Evolutionary conservation across 2,329 filamentous ascomycete species (phyloP), one percentile per base, ranked within the genome.

Genomic region (Penicillium brasilianum): DNA sequence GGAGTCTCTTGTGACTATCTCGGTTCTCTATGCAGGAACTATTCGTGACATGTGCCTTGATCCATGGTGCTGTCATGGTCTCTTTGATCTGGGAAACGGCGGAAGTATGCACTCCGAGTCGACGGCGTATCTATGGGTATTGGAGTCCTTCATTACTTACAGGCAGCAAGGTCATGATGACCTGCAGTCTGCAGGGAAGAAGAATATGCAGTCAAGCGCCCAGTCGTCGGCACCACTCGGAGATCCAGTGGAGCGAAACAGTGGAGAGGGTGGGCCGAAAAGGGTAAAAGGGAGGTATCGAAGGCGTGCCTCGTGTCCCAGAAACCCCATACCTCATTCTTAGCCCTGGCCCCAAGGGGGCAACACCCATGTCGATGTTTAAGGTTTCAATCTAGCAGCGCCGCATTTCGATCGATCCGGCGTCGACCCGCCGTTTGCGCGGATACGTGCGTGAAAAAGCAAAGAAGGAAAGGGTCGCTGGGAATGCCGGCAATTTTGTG

Each of bases 181-280:
- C 57, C 63, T 62, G 65, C 63, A 66, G 59, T 13, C 63, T 68
- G 66, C 65, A 69, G 63, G 63, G 62, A 66, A 66, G 44, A 13
- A 63, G 53, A 65, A 63, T 65, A 59, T 50, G 41, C 58, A 25
- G 39, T 14, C 62, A 60, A 57, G 34, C 16, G 18, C 60, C 64
- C 60, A 64, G 68, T 62, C 63, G 64, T 62, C 32, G 37, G 56
- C 57, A 53, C 58, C 57, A 64, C 60, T 65, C 14, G 60, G 60
- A 60, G 30, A 53, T 57, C 56, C 55, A 59, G 64, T 66, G 62
- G 64, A 62, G 54, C 10, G 20, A 11, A 39, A 37, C n/a, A 57
- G 58, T 60, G 55, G 58, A 41, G 55, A 53, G 28, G 34, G 1
- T 30, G 32, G 28, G 43, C 64, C 63, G 10, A 60, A 68, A 66